Percentiles rank a stretch among this genome's conserved stretches.
Evolutionary conservation across 1,284 basidiomycete genomes (phyloP).

Genomic region (Ganoderma resinaceum): DNA sequence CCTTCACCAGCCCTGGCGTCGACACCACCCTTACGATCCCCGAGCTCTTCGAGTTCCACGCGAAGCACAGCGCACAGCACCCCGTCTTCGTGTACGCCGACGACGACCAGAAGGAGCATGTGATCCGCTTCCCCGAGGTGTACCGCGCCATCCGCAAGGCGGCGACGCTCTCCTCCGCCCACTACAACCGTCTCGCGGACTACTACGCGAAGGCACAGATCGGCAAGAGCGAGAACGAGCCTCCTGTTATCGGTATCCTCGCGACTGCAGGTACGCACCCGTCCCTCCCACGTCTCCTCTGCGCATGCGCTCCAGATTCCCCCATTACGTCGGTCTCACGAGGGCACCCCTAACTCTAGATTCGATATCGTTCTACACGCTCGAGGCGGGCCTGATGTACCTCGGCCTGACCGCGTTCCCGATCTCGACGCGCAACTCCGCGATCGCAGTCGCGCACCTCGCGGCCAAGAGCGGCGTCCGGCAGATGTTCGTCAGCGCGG

Average conservation of each 20-base stretch:
- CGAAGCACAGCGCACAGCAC: constrained; percentile 38
- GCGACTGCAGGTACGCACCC: constrained; percentile 32
- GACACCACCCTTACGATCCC: constrained; percentile 31
- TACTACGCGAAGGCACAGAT: constrained; percentile 20
- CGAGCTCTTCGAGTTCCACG: constrained; percentile 43
- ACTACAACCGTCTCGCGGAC: constrained; percentile 17
- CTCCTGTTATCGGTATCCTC: constrained; percentile 37
- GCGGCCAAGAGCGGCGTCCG: constrained; percentile 27
- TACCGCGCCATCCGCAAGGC: constrained; percentile 35
- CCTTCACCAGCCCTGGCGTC: constrained; percentile 18
- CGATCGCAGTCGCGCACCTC: constrained; percentile 41
- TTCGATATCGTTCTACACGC: constrained; percentile 34
- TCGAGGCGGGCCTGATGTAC: constrained; percentile 36
- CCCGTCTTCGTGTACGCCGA: constrained; percentile 41
- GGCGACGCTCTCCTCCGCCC: constrained; percentile 26
- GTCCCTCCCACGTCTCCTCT: not conserved
- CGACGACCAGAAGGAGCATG: constrained; percentile 21
- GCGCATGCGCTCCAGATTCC: not conserved
- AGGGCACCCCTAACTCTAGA: constrained; percentile 23
- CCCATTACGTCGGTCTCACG: not conserved
- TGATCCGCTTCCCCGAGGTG: constrained; percentile 34
- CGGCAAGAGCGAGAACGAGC: constrained; percentile 18
- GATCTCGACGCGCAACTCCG: constrained; percentile 42
- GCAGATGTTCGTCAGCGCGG: constrained; percentile 31
- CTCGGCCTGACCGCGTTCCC: constrained; percentile 39